Evolutionary conservation across 176 grass and related monocot species (phyloP).

Genomic region (barley (Hordeum vulgare)): DNA sequence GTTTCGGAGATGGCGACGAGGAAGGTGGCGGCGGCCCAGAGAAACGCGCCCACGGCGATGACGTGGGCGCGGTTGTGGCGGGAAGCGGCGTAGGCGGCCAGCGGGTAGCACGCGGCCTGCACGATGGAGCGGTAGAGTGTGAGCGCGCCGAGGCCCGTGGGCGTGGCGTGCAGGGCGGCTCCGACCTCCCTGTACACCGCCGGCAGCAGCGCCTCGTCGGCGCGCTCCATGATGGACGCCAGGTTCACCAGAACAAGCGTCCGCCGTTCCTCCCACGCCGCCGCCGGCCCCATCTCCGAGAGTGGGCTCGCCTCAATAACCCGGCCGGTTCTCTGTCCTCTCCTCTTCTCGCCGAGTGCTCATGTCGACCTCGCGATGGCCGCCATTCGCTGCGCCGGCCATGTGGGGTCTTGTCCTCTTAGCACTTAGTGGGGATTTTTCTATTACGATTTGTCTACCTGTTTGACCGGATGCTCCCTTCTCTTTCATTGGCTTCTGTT

Average conservation of each 20-base stretch:
- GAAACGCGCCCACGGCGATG: conserved; percentile 72
- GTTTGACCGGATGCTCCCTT: not conserved
- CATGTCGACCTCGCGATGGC: not conserved
- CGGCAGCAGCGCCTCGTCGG: conserved; percentile 81
- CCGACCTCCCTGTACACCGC: conserved; percentile 91
- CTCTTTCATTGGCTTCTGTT: not conserved
- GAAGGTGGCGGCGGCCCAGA: conserved; percentile 81
- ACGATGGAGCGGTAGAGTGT: conserved; percentile 77
- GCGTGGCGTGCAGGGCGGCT: conserved; percentile 50
- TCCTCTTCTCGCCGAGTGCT: not conserved
- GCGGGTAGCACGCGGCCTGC: conserved; percentile 72
- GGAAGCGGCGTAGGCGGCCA: conserved; percentile 64
- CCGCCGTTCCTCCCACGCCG: conserved; percentile 23
- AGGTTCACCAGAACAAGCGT: conserved; percentile 75
- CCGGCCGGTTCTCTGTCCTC: not conserved
- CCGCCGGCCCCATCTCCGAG: not conserved
- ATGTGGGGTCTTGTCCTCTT: not conserved
- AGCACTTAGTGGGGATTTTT: not conserved
- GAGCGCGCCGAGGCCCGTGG: conserved; percentile 64
- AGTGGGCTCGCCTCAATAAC: not conserved
- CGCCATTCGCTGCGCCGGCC: not conserved
- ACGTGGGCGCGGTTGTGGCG: conserved; percentile 70
- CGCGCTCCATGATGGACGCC: conserved; percentile 84
- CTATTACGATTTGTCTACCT: not conserved
- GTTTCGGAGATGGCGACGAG: conserved; percentile 70